Evolutionary conservation across 768 basidiomycete genomes (phyloP).

Genomic region (Rhodotorula sphaerocarpa): DNA sequence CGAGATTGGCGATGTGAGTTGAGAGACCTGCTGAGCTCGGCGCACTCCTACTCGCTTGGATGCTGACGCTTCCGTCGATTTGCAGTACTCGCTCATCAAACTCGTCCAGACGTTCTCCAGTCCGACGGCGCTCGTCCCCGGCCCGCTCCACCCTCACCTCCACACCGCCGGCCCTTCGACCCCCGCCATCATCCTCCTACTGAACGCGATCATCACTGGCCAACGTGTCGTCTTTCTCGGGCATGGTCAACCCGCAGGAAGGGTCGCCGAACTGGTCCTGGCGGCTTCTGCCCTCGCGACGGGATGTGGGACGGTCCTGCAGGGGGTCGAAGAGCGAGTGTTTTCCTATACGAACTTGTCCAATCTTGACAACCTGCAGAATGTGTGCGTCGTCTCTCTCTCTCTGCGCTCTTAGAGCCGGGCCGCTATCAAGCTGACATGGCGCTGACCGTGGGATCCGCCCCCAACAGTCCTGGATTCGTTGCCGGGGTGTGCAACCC

Average conservation of each 20-base stretch:
- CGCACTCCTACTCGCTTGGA: not conserved
- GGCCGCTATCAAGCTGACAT: not conserved
- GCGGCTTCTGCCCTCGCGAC: conserved; percentile 89
- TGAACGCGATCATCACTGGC: conserved; percentile 89
- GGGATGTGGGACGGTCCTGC: conserved; percentile 69
- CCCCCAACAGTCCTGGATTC: conserved; percentile 62
- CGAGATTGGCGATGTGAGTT: conserved; percentile 86
- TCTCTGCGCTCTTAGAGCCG: not conserved
- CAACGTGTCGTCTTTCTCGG: conserved; percentile 96
- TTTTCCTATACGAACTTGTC: conserved; percentile 91
- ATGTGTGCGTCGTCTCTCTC: conserved; percentile 54
- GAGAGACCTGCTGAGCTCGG: no score
- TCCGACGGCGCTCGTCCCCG: conserved; percentile 49
- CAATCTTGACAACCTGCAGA: conserved; percentile 75
- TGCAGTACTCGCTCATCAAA: conserved; percentile 81
- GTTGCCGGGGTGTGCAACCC: conserved; percentile 98
- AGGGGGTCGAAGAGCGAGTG: conserved; percentile 80
- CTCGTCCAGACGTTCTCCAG: conserved; percentile 75
- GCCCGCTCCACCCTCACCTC: conserved; percentile 79
- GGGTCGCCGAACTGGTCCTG: conserved; percentile 82
- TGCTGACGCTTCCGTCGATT: not conserved
- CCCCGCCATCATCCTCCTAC: conserved; percentile 86
- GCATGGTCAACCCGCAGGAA: conserved; percentile 76
- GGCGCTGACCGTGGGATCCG: not conserved
- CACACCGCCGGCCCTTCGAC: conserved; percentile 80